Percentiles rank a stretch among this genome's conserved stretches.
These are phyloP conservation scores for Cenchrus americanus DNA, from an alignment of 176 grass and related monocot genomes.

Conservation along the genomic window DNA sequence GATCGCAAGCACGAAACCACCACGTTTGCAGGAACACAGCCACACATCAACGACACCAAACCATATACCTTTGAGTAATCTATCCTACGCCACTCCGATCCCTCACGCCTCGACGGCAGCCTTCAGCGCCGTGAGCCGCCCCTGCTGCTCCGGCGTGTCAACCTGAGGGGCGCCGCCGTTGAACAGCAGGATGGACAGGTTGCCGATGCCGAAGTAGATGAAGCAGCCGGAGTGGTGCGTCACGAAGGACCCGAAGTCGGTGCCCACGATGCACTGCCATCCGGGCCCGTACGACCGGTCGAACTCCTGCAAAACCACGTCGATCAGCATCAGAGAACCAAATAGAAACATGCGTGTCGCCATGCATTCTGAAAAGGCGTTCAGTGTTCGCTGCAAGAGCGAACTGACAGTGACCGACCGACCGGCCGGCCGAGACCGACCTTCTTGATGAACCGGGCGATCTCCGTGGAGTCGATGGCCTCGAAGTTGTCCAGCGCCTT, in stretches of 20 bases:
- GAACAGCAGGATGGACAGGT: constrained; percentile 67
- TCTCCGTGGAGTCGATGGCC: constrained; percentile 52
- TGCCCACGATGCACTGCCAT: constrained; percentile 71
- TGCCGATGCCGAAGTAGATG: constrained; percentile 74
- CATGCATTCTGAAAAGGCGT: neutral
- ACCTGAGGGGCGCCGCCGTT: constrained; percentile 27
- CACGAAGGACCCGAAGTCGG: constrained; percentile 65
- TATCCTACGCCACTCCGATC: neutral
- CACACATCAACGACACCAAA: neutral
- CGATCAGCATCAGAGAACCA: neutral
- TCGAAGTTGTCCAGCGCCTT: constrained; percentile 67
- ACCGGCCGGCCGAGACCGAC: neutral
- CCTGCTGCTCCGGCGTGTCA: neutral
- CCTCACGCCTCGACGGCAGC: constrained; percentile 27
- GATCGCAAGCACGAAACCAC: neutral
- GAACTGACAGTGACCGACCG: no score
- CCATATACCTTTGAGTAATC: no score
- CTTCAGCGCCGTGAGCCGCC: constrained; percentile 15
- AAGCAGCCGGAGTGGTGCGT: constrained; percentile 66
- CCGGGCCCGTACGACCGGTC: constrained; percentile 50
- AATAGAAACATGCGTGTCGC: neutral
- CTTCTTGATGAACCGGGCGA: constrained; percentile 65
- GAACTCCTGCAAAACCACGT: constrained; percentile 40
- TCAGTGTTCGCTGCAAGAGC: neutral
- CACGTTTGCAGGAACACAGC: neutral